Base-by-base conservation (phyloP, 192 early-diverging fungal species). In the Dissophora globulifera region DNA sequence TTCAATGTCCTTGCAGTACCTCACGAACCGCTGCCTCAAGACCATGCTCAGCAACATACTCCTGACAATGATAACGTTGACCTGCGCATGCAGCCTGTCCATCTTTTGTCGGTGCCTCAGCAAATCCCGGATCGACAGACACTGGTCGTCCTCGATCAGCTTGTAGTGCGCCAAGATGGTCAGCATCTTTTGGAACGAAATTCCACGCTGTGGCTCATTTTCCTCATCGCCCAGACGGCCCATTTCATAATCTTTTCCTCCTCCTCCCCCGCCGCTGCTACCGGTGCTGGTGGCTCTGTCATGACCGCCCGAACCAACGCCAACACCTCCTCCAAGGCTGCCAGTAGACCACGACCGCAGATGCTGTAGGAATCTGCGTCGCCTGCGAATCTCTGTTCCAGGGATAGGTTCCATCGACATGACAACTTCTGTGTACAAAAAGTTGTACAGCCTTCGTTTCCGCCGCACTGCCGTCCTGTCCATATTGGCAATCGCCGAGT, bases 131-230 rank as follows among this genome's bases (percentile, higher is more conserved):
- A 76, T 76, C 33, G 72, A 76, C 8, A 88, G 66, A 4, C 81
- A 80, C 49, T 84, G 67, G n/a, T 88, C 86, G 42, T 84, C 81
- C 51, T 83, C 76, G 49, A 84, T 82, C 23, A 88, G 50, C 57
- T 86, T 86, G 72, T 81, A 76, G 49, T 88, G 83, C 13, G 84
- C 86, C 42, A 88, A 51, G 61, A 83, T 83, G 41, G 79, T 64
- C 33, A 88, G 67, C 86, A 88, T 86, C 38, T 82, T 81, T 26
- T 79, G 81, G 53, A 86, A 88, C 29, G 78, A 79, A 6, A 82
- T 67, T 8, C 78, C 78, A 20, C 23, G 20, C n/a, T 56, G 50
- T 1, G 67, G 50, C 23, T 69, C 65, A 13, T 15, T 32, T 12
- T 53, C 57, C 4, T 42, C 57, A 0, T 45, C 43, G 16, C 40